These are phyloP conservation scores for Monosporascus cannonballus DNA, from an alignment of 2,329 filamentous ascomycete genomes.

Conservation along the genomic window DNA sequence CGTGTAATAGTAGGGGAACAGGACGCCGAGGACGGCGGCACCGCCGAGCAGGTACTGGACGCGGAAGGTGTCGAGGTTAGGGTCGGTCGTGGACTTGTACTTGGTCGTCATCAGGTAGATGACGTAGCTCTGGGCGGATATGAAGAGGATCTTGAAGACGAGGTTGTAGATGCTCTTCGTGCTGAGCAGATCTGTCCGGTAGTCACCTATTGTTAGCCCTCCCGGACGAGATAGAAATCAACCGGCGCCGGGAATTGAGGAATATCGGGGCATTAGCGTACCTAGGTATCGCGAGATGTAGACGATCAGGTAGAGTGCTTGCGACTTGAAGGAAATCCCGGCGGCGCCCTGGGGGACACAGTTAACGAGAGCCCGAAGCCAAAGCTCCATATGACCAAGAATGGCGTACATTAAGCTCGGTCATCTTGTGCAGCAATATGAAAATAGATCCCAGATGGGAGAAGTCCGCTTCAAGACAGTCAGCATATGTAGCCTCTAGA, in stretches of 20 bases:
- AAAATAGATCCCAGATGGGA: slow-evolving; percentile 93
- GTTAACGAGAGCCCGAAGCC: neutral
- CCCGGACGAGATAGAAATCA: too few relatives aligned
- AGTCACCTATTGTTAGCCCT: neutral
- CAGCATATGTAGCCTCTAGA: slow-evolving; percentile 12
- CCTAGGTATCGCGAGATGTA: slow-evolving; percentile 91
- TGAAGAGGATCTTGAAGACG: slow-evolving; percentile 93
- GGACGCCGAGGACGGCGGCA: slow-evolving; percentile 68
- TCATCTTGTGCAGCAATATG: slow-evolving; percentile 96
- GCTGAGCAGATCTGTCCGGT: slow-evolving; percentile 69
- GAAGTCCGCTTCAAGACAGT: slow-evolving; percentile 66
- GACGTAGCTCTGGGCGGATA: slow-evolving; percentile 83
- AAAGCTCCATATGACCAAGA: neutral
- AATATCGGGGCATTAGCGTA: slow-evolving; percentile 28
- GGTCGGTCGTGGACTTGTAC: slow-evolving; percentile 96
- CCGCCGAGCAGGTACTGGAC: slow-evolving; percentile 88
- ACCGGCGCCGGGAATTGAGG: neutral
- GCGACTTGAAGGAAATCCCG: slow-evolving; percentile 98
- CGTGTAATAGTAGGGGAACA: slow-evolving; percentile 83
- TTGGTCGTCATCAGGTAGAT: slow-evolving; percentile 97
- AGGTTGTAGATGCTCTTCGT: slow-evolving; percentile 86
- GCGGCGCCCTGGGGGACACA: slow-evolving; percentile 70
- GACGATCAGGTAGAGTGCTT: slow-evolving; percentile 89
- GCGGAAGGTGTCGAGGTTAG: slow-evolving; percentile 94
- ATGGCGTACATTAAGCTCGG: slow-evolving; percentile 70